A percentile compares a stretch with the other conserved stretches of the same genome.
phyloP scores from a whole-genome alignment of 441 rosid species.

The Jatropha podagrica region DNA sequence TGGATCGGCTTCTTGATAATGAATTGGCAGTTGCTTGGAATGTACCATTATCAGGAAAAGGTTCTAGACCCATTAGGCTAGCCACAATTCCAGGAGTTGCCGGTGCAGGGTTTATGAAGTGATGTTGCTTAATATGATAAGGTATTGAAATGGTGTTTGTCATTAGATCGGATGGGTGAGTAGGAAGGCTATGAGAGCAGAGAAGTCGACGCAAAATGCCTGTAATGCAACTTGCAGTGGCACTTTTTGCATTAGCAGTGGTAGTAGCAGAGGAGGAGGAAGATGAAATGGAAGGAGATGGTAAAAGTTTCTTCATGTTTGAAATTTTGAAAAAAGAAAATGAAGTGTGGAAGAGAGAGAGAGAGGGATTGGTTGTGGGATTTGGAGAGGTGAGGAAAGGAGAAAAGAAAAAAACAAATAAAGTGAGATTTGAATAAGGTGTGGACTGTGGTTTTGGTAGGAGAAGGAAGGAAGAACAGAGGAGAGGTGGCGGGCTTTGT shows the following conservation, averaged over 20 bases:
- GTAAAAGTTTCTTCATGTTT: conserved; percentile 44
- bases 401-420: not conserved
- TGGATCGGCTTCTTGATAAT: conserved; percentile 50
- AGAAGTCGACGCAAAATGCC: conserved; percentile 59
- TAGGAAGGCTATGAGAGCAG: conserved; percentile 50
- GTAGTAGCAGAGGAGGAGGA: conserved; percentile 27
- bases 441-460: not conserved
- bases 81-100: conserved; percentile 59
- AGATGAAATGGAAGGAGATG: conserved; percentile 40
- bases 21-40: conserved; percentile 18
- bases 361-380: conserved; percentile 9
- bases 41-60: conserved; percentile 26
- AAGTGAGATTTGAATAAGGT: conserved; percentile 7
- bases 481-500: conserved; percentile 38
- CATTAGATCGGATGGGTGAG: conserved; percentile 55
- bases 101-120: conserved; percentile 13
- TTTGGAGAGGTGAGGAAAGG: not conserved
- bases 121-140: conserved; percentile 11
- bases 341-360: not conserved
- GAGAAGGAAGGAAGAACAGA: not conserved
- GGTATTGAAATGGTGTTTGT: conserved; percentile 26
- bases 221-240: conserved; percentile 46
- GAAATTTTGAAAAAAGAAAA: conserved; percentile 2
- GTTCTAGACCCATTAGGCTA: conserved; percentile 72
- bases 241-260: conserved; percentile 31